phyloP scores from a whole-genome alignment of 345 rosid species.

The Brassica cretica region DNA sequence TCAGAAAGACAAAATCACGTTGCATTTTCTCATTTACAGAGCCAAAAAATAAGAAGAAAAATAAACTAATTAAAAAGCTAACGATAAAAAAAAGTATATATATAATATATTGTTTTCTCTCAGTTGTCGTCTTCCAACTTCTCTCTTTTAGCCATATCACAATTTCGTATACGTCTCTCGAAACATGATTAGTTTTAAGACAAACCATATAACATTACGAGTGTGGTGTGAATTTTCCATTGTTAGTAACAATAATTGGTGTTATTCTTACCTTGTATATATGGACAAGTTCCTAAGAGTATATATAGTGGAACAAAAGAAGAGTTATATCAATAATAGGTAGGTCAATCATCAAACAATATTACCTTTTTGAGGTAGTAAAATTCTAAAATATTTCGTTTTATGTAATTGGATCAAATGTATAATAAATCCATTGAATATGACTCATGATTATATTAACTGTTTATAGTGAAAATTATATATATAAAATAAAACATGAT shows the following conservation, averaged over 20 bases:
- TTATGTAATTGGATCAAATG: no score
- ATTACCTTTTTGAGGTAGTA: not conserved
- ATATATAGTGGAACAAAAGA: not conserved
- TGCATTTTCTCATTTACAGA: conserved; percentile 29
- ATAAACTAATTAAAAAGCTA: not conserved
- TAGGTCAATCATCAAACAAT: not conserved
- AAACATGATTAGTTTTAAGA: conserved; percentile 1
- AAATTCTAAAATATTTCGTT: no score
- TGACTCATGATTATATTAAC: not conserved
- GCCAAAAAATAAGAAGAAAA: not conserved
- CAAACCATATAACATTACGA: not conserved
- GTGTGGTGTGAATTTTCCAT: not conserved
- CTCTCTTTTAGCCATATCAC: conserved; percentile 9
- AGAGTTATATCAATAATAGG: not conserved
- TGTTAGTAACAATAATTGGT: not conserved
- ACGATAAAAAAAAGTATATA: not conserved
- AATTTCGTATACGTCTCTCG: conserved; percentile 24
- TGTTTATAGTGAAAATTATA: not conserved
- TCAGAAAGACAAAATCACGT: conserved; percentile 18
- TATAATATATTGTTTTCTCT: not conserved
- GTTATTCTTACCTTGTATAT: conserved; percentile 6
- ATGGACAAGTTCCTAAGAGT: not conserved
- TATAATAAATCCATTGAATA: not conserved
- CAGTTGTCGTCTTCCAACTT: conserved; percentile 10
- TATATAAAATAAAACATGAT: not conserved